Evolutionary conservation across 495 filamentous ascomycete species (phyloP), one percentile per base, ranked within the genome.

Genomic region (Talaromyces liani): DNA sequence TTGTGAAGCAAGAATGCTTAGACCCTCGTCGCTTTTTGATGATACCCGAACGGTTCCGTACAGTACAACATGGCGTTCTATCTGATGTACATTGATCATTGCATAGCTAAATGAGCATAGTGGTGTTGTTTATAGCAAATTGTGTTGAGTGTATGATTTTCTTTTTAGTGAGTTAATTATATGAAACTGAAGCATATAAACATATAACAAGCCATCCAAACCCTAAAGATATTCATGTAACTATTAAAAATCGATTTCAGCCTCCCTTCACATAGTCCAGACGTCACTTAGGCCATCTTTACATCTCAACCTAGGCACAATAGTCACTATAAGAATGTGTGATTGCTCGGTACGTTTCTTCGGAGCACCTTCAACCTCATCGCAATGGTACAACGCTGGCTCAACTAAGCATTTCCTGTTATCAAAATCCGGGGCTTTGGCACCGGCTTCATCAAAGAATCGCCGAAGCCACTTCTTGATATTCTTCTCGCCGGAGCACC

Each of bases 1-100:
- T 69, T 69, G 34, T 71, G 41, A 36, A 25, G 14, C 14, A 57
- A 24, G 67, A 74, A 71, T 65, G 64, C 61, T 61, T 61, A 54
- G 12, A 41, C 10, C 24, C 10, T 20, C 25, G 16, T 58, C 25
- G 51, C 24, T 58, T 39, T 60, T 47, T 25, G 58, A 58, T 58
- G 41, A 61, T 61, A 61, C 58, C 58, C 58, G 24, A 61, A 45
- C 36, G 22, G 58, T 49, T 47, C 56, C 36, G 34, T 61, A 60
- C 4, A 60, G 34, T 61, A 60, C 20, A 41, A 47, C 16, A 16
- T 31, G 58, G 58, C 58, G 58, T 61, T 49, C 27, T 27, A 18
- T 29, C 3, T 41, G 14, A 16, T 61, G 18, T 58, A 33, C 49
- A 49, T 36, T 47, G 10, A 24, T 24, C 33, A n/a, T 47, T 45